phyloP scores from a whole-genome alignment of 495 filamentous ascomycete genomes.

The Aspergillus mulundensis region DNA sequence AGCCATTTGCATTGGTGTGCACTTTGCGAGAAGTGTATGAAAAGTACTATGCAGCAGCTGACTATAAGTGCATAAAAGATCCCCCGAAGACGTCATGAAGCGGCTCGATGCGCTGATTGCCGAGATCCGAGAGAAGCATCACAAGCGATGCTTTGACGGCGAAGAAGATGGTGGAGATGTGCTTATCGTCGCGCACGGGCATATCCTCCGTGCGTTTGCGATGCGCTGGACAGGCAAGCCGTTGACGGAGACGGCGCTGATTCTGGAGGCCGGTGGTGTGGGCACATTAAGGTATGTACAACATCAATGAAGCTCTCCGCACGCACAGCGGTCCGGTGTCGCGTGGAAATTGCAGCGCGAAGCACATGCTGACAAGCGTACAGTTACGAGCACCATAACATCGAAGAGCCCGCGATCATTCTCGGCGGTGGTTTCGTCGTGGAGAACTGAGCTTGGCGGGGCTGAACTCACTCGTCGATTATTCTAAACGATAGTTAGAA shows the following conservation, averaged over 20 bases:
- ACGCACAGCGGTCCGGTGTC: background rate
- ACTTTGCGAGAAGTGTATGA: no score
- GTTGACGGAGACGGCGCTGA: conserved; percentile 49
- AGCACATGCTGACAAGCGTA: background rate
- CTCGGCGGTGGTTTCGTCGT: conserved; percentile 52
- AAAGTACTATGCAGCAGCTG: background rate
- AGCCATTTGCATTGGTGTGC: no score
- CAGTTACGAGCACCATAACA: conserved; percentile 65
- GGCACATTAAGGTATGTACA: conserved; percentile 64
- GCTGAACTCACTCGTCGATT: background rate
- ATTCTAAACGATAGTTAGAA: conserved; percentile 2
- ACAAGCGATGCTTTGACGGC: conserved; percentile 33
- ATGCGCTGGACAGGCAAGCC: conserved; percentile 79
- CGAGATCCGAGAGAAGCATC: conserved; percentile 62
- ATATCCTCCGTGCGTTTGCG: conserved; percentile 83
- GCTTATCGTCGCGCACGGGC: conserved; percentile 74
- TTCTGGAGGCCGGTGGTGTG: conserved; percentile 77
- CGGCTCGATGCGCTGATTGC: conserved; percentile 72
- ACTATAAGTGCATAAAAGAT: conserved; percentile 33
- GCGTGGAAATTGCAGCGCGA: background rate
- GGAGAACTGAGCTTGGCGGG: conserved; percentile 17
- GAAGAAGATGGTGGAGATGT: conserved; percentile 49
- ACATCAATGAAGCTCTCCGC: background rate
- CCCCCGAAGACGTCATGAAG: conserved; percentile 60
- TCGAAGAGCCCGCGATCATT: conserved; percentile 67